Percentiles rank a stretch among this genome's conserved stretches.
These are phyloP conservation scores for Daldinia concentrica DNA, from an alignment of 495 filamentous ascomycete genomes.

Conservation along the genomic window DNA sequence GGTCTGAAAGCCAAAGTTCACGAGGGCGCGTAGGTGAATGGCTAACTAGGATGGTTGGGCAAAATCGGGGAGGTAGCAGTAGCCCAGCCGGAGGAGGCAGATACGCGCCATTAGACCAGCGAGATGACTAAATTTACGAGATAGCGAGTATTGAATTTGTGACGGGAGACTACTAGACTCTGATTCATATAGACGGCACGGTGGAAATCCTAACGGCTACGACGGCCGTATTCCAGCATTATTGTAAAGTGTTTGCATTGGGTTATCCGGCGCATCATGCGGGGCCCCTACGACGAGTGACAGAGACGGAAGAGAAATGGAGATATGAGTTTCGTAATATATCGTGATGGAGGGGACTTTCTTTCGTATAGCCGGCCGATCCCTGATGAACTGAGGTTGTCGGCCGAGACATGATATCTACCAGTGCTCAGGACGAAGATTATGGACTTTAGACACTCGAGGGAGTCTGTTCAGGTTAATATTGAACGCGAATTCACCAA, in stretches of 20 bases:
- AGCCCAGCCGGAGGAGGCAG: slow-evolving; percentile 46
- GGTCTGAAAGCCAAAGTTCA: slow-evolving; percentile 42
- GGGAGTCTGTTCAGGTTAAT: slow-evolving; percentile 29
- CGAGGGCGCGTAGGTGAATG: slow-evolving; percentile 58
- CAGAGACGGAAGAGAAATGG: slow-evolving; percentile 17
- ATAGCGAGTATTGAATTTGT: slow-evolving; percentile 31
- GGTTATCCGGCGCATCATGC: slow-evolving; percentile 17
- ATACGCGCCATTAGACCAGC: slow-evolving; percentile 56
- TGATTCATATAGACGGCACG: slow-evolving; percentile 52
- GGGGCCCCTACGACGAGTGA: slow-evolving; percentile 22
- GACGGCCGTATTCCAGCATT: slow-evolving; percentile 29
- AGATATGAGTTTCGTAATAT: slow-evolving; percentile 24
- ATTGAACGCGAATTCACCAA: background rate
- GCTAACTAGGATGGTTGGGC: slow-evolving; percentile 58
- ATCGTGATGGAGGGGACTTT: slow-evolving; percentile 16
- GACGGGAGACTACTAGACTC: slow-evolving; percentile 25
- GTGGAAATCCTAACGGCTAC: slow-evolving; percentile 25
- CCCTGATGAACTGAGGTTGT: slow-evolving; percentile 10
- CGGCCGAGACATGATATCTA: slow-evolving; percentile 1
- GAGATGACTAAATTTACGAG: slow-evolving; percentile 50
- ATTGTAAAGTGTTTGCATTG: slow-evolving; percentile 35
- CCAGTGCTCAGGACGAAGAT: slow-evolving; percentile 18
- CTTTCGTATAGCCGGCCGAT: slow-evolving; percentile 12
- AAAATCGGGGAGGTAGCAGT: slow-evolving; percentile 43
- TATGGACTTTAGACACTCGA: slow-evolving; percentile 26